Evolutionary conservation across 2,329 filamentous ascomycete species (phyloP), one percentile per base, ranked within the genome.

Genomic region (Talaromyces rugulosus): DNA sequence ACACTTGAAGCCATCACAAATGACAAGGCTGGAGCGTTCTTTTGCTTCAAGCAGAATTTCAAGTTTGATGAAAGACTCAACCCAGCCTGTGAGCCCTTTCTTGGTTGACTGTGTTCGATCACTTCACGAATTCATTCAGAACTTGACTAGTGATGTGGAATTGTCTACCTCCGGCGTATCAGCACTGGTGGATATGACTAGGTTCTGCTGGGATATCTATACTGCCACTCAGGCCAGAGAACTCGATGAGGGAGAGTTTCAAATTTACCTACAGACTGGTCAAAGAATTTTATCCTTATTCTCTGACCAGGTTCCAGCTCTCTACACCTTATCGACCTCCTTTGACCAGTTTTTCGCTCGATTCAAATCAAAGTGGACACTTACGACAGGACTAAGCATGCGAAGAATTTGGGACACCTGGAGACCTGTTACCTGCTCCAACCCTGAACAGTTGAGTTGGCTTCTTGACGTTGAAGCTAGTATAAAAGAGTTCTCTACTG

Each of bases 321-420:
- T 76, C 11, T 66, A 67, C n/a, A 64, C 71, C 8, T 61, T 78
- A 51, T 68, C 71, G 47, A 57, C 59, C 33, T 60, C 64, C 6
- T 69, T 72, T 47, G 77, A 65, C 53, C 67, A 63, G 56, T 66
- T 68, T 53, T 75, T 83, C 51, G 77, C 77, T 44, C 82, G 82
- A 56, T 94, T 96, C 70, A 82, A 85, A 28, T 82, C 85, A 16
- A 87, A 86, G 1, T 93, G 92, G 77, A 86, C 87, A 60, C 78
- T 96, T 14, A 87, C 81, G 0, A 92, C 89, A 2, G 92, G 92
- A 0, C 78, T 92, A 12, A 88, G 86, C 66, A 95, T 96, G 90
- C 90, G 95, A 70, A 74, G 79, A 8, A 81, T 96, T 5, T 96
- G 93, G 94, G 84, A 85, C 50, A 70, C 80, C 1, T 85, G 96